Conservation (phyloP, 2,329 filamentous ascomycete species). For the Pyrenochaeta sp. region DNA sequence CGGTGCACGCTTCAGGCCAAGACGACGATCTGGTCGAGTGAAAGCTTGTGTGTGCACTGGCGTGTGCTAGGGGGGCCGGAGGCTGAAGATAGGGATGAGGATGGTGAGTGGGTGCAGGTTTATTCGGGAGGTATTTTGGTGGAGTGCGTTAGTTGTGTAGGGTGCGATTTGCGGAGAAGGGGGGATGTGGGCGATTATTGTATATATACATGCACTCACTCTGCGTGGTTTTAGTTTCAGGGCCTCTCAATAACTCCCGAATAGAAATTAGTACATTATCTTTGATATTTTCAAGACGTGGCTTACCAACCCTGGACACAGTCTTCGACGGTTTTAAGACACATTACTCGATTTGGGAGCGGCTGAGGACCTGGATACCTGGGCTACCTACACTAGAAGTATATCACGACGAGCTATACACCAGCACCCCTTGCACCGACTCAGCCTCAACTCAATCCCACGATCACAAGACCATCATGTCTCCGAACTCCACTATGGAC, state of each 20-base stretch:
- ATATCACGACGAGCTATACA: background rate
- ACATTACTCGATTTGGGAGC: background rate
- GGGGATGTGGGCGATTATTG: background rate
- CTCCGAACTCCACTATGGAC: constrained; percentile 1
- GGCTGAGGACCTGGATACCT: background rate
- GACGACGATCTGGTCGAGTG: background rate
- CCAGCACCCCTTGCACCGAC: too few species aligned
- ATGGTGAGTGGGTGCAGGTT: background rate
- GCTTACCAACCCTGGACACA: constrained; percentile 1
- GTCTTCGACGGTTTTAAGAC: background rate
- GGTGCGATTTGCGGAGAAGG: background rate
- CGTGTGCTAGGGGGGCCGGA: background rate
- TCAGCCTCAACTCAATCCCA: too few species aligned
- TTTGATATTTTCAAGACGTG: background rate
- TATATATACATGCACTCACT: background rate
- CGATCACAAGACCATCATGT: constrained; percentile 1
- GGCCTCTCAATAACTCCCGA: background rate
- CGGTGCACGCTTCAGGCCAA: background rate
- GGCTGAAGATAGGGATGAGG: background rate
- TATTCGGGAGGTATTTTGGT: background rate
- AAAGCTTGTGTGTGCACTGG: background rate
- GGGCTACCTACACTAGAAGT: background rate
- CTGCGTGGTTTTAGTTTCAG: background rate
- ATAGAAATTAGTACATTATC: background rate
- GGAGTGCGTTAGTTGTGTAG: background rate